These are phyloP conservation scores for Coemansia sp. DNA, from an alignment of 192 early-diverging fungal species.

Conservation along the genomic window DNA sequence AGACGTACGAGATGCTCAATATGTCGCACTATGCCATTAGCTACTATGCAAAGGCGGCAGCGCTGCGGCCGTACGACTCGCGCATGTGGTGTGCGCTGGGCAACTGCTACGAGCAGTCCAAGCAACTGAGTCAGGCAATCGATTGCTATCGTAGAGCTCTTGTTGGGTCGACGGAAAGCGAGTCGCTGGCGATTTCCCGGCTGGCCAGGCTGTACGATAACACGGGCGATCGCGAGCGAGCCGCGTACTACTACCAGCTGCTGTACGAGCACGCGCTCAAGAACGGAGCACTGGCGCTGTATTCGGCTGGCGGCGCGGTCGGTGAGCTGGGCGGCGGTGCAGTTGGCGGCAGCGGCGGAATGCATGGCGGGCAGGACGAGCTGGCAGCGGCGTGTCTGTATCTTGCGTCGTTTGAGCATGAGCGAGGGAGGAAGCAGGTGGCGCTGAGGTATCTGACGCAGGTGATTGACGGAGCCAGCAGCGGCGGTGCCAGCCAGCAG, in stretches of 20 bases:
- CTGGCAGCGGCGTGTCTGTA: constrained; percentile 45
- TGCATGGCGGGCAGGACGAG: constrained; percentile 37
- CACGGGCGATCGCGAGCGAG: constrained; percentile 53
- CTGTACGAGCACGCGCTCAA: constrained; percentile 37
- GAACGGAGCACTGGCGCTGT: constrained; percentile 15
- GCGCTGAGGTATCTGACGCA: constrained; percentile 41
- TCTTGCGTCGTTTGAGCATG: constrained; percentile 42
- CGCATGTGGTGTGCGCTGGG: constrained; percentile 85
- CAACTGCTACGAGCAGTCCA: constrained; percentile 65
- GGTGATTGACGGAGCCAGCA: constrained; percentile 33
- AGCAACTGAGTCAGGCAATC: constrained; percentile 61
- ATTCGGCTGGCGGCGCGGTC: constrained; percentile 2
- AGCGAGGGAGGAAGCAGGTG: constrained; percentile 24
- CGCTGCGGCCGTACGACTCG: constrained; percentile 75
- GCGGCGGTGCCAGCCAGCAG: constrained; percentile 29
- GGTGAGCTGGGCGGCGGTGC: not conserved
- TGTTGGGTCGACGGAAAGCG: constrained; percentile 60
- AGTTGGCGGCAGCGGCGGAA: not conserved
- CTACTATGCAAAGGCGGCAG: constrained; percentile 77
- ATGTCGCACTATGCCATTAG: constrained; percentile 79
- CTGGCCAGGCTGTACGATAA: constrained; percentile 64
- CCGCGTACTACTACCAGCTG: constrained; percentile 62
- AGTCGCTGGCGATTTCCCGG: constrained; percentile 56
- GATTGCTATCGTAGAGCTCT: constrained; percentile 76
- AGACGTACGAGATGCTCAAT: constrained; percentile 83